These are phyloP conservation scores for Lichtheimia hyalospora DNA, from an alignment of 371 early-diverging fungal genomes.

Conservation along the genomic window DNA sequence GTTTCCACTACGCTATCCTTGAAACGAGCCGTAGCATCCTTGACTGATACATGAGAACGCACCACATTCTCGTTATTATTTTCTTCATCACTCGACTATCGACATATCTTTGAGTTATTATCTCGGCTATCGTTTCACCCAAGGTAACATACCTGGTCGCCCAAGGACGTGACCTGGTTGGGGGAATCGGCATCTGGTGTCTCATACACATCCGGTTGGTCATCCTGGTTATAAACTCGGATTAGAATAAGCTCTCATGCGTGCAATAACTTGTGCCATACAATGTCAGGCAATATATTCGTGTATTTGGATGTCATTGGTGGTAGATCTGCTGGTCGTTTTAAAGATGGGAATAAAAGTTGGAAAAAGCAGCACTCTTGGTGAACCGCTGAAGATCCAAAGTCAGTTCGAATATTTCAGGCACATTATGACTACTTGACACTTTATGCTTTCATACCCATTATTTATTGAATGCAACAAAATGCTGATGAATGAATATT, in stretches of 20 bases:
- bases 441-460: too few relatives aligned
- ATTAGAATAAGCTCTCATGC: not conserved
- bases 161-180: conserved; percentile 43
- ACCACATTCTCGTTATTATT: conserved; percentile 63
- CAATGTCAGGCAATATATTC: conserved; percentile 47
- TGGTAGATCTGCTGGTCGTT: not conserved
- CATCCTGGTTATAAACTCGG: conserved; percentile 45
- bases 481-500: too few relatives aligned
- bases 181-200: conserved; percentile 67
- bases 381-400: too few relatives aligned
- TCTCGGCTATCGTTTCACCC: too few relatives aligned
- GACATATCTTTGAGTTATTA: not conserved
- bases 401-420: too few relatives aligned
- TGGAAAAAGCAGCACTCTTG: too few relatives aligned
- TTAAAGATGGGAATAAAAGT: too few relatives aligned
- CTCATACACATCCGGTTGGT: conserved; percentile 86
- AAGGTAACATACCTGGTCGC: conserved; percentile 49
- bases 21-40: conserved; percentile 62
- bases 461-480: too few relatives aligned
- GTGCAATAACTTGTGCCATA: conserved; percentile 2
- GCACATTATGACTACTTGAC: too few relatives aligned
- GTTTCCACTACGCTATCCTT: conserved; percentile 50
- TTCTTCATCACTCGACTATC: conserved; percentile 46
- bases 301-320: conserved; percentile 59
- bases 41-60: conserved; percentile 53